Percentiles rank a stretch among this genome's conserved stretches.
Conservation (phyloP, 306 rosid species). For the Casuarina cunninghamiana region DNA sequence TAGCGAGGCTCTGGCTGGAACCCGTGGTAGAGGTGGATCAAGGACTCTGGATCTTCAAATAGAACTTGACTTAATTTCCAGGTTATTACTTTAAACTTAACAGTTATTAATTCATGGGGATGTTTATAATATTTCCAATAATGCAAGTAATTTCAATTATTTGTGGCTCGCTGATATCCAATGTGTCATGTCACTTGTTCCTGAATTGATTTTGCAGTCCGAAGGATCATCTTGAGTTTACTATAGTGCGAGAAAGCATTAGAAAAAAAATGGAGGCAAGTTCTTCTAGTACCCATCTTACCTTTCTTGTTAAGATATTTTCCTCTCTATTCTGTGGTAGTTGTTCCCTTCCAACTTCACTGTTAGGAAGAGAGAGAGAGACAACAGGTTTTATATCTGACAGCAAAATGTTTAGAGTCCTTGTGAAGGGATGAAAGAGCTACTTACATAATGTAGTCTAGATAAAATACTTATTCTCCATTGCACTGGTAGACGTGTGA, state of each 20-base stretch:
- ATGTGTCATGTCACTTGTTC: conserved; percentile 16
- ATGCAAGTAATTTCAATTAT: conserved; percentile 19
- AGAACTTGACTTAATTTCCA: conserved; percentile 85
- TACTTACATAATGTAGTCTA: neutral
- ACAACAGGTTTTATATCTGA: too few species aligned
- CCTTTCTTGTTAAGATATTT: conserved; percentile 3
- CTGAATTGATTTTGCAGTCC: conserved; percentile 48
- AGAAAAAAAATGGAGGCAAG: conserved; percentile 79
- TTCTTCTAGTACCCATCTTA: conserved; percentile 18
- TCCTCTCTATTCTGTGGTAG: conserved; percentile 12
- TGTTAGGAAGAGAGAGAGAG: neutral
- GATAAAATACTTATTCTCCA: neutral
- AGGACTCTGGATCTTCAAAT: conserved; percentile 65
- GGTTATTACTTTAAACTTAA: conserved; percentile 43
- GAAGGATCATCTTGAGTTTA: conserved; percentile 86
- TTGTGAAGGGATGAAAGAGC: neutral
- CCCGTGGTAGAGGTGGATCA: conserved; percentile 86
- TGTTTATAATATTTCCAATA: neutral
- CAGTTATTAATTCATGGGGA: neutral
- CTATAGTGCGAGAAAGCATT: conserved; percentile 84
- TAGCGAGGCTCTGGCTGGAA: conserved; percentile 96
- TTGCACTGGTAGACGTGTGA: neutral
- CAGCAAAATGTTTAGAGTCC: neutral
- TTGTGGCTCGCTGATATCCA: conserved; percentile 8
- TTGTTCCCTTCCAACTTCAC: neutral